Evolutionary conservation across 108 stramenopile genomes (phyloP).

Genomic region (Cylindrotheca closterium): DNA sequence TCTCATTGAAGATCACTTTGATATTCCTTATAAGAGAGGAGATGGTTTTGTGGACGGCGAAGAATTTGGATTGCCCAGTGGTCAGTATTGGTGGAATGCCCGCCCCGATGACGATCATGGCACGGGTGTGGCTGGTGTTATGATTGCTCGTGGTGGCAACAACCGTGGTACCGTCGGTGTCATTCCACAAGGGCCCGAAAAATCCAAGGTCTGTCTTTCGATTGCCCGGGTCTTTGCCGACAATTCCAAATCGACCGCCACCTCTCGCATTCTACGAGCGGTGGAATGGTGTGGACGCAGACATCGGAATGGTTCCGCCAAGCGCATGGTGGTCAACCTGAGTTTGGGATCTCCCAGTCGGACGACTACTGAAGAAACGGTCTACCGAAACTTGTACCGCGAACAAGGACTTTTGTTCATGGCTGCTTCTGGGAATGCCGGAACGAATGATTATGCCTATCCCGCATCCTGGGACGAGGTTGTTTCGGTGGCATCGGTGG

Average conservation of each 20-base stretch:
- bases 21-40: constrained; percentile 22
- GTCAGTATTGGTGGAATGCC: constrained; percentile 5
- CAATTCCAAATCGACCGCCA: background rate
- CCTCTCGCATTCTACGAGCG: constrained; percentile 15
- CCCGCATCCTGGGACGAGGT: constrained; percentile 50
- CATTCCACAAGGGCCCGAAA: constrained; percentile 7
- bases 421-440: constrained; percentile 68
- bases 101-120: background rate
- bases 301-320: constrained; percentile 24
- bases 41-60: constrained; percentile 4
- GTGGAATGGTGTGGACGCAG: constrained; percentile 37
- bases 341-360: constrained; percentile 26
- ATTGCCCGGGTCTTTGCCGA: constrained; percentile 17
- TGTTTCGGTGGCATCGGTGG: constrained; percentile 41
- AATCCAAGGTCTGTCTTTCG: constrained; percentile 20
- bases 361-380: background rate
- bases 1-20: constrained; percentile 31
- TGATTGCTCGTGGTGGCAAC: constrained; percentile 47
- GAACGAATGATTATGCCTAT: constrained; percentile 20
- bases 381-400: constrained; percentile 3
- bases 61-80: constrained; percentile 8
- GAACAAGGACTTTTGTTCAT: constrained; percentile 18
- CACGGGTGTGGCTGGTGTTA: constrained; percentile 63
- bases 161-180: constrained; percentile 52
- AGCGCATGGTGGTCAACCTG: constrained; percentile 39